phyloP scores from a whole-genome alignment of 1,139 yeast species.

The Blastobotrys serpentis region DNA sequence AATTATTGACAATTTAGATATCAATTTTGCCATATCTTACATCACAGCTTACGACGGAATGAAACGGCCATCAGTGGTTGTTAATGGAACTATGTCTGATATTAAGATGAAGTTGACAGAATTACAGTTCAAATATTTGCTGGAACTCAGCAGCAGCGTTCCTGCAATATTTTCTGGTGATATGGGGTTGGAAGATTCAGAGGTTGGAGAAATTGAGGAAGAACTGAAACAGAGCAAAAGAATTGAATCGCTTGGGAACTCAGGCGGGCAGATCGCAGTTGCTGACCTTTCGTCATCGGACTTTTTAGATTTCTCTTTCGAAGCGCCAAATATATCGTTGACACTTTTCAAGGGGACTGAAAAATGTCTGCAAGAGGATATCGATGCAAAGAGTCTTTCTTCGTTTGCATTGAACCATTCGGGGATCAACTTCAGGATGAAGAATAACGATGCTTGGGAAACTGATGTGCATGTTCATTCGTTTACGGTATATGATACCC shows the following conservation, averaged over 20 bases:
- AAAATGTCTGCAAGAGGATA: slow-evolving; percentile 34
- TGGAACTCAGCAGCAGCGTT: slow-evolving; percentile 56
- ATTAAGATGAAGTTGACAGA: slow-evolving; percentile 72
- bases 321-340: slow-evolving; percentile 62
- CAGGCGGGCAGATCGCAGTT: slow-evolving; percentile 13
- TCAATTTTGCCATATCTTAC: slow-evolving; percentile 61
- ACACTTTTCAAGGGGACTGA: slow-evolving; percentile 62
- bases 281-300: slow-evolving; percentile 13
- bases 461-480: slow-evolving; percentile 68
- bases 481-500: slow-evolving; percentile 73
- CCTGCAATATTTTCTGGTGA: slow-evolving; percentile 54
- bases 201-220: slow-evolving; percentile 52
- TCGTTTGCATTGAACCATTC: slow-evolving; percentile 62
- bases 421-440: slow-evolving; percentile 51
- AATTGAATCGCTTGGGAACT: slow-evolving; percentile 16
- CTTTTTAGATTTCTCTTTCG: slow-evolving; percentile 42
- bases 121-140: slow-evolving; percentile 62
- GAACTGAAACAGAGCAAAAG: slow-evolving; percentile 30
- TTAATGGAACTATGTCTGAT: slow-evolving; percentile 64
- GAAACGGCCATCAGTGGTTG: slow-evolving; percentile 51
- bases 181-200: slow-evolving; percentile 52
- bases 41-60: slow-evolving; percentile 40
- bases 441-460: slow-evolving; percentile 54
- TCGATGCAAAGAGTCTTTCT: slow-evolving; percentile 51
- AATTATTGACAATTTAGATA: slow-evolving; percentile 68